A percentile compares a stretch with the other conserved stretches of the same genome.
phyloP scores from a whole-genome alignment of 192 early-diverging fungal genomes.

The Coemansia sp. region DNA sequence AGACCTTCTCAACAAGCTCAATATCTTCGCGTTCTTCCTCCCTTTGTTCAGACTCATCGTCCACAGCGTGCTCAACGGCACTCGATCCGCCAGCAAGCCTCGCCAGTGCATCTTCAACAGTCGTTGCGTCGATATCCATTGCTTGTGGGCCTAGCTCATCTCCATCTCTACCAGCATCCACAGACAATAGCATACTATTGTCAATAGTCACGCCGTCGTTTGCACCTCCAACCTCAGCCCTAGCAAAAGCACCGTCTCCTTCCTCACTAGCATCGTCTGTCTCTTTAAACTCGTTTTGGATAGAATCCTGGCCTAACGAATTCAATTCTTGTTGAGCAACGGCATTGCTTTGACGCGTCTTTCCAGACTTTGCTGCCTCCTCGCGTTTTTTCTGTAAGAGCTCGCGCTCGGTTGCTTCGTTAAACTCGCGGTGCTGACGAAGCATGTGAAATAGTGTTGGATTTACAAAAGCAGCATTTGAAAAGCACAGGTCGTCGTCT shows the following conservation, averaged over 20 bases:
- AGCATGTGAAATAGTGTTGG: slow-evolving; percentile 58
- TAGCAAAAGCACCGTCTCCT: neutral
- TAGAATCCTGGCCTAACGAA: neutral
- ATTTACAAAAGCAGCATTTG: slow-evolving; percentile 54
- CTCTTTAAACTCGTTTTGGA: neutral
- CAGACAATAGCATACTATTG: slow-evolving; percentile 24
- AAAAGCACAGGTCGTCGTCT: slow-evolving; percentile 53
- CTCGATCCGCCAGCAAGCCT: slow-evolving; percentile 26
- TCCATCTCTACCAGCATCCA: slow-evolving; percentile 7
- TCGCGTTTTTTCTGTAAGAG: slow-evolving; percentile 46
- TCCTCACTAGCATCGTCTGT: neutral
- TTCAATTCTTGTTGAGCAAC: slow-evolving; percentile 3
- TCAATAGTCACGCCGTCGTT: slow-evolving; percentile 6
- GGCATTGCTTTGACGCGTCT: slow-evolving; percentile 20
- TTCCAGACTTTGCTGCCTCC: slow-evolving; percentile 37
- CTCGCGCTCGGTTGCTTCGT: slow-evolving; percentile 56
- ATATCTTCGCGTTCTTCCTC: neutral
- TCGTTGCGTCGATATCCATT: slow-evolving; percentile 42
- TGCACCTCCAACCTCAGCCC: neutral
- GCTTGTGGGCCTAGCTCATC: slow-evolving; percentile 25
- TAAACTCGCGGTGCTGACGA: slow-evolving; percentile 56
- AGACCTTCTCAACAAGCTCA: neutral
- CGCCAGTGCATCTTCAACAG: slow-evolving; percentile 49
- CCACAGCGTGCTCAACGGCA: neutral
- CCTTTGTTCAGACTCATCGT: neutral